Conservation (phyloP, 2,329 filamentous ascomycete genomes). For the Fusarium continuum region DNA sequence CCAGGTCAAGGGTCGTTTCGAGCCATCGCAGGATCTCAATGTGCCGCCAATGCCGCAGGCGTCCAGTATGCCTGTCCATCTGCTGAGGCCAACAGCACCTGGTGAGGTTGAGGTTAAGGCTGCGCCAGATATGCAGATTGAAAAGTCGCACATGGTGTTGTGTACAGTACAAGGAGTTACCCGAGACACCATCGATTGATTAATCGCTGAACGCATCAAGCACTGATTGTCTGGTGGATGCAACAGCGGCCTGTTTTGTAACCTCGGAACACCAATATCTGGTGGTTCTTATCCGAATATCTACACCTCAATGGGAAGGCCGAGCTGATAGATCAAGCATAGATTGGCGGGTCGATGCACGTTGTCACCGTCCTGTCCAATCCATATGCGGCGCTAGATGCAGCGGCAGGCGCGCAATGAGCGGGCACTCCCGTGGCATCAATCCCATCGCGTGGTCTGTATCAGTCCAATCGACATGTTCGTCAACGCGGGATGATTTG, state of each 20-base stretch:
- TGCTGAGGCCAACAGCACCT: slow-evolving; percentile 1
- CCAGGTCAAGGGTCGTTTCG: slow-evolving; percentile 7
- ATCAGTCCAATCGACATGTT: slow-evolving; percentile 18
- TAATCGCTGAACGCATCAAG: background rate
- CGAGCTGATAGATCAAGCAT: slow-evolving; percentile 24
- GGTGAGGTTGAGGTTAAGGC: too few relatives aligned
- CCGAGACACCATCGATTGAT: background rate
- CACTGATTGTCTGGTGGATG: slow-evolving; percentile 8
- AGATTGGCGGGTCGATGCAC: slow-evolving; percentile 14
- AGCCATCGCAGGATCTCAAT: slow-evolving; percentile 1
- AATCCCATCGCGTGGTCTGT: slow-evolving; percentile 30
- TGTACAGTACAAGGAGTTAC: background rate
- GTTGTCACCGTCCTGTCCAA: slow-evolving; percentile 31
- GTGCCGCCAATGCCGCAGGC: background rate
- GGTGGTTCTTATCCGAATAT: slow-evolving; percentile 25
- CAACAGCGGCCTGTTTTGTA: slow-evolving; percentile 4
- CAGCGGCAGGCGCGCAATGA: slow-evolving; percentile 42
- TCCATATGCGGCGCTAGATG: slow-evolving; percentile 25
- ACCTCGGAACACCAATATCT: slow-evolving; percentile 8
- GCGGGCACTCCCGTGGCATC: slow-evolving; percentile 42
- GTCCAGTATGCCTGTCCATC: background rate
- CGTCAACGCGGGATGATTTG: slow-evolving; percentile 31
- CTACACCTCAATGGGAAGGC: slow-evolving; percentile 32
- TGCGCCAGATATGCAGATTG: slow-evolving; percentile 4
- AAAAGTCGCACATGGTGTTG: slow-evolving; percentile 2